A percentile compares a stretch with the other conserved stretches of the same genome.
Evolutionary conservation across 1,284 basidiomycete genomes (phyloP).

Genomic region (Cryptococcus sp.): DNA sequence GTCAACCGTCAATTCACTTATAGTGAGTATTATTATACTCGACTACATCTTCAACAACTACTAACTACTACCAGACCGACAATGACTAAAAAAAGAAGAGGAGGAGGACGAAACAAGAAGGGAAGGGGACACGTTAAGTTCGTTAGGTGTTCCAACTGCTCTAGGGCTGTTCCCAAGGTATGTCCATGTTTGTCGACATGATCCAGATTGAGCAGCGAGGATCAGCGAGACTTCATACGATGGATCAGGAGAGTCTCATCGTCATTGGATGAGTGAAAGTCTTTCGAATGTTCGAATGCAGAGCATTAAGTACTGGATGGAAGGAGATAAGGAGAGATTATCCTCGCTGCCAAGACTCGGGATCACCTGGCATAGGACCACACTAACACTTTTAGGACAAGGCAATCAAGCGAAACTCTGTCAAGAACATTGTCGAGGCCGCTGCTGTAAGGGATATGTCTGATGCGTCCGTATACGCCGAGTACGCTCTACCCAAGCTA

Average conservation of each 20-base stretch:
- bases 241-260: too few relatives aligned
- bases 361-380: neutral
- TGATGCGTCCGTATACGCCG: conserved; percentile 92
- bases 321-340: too few relatives aligned
- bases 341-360: neutral
- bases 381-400: conserved; percentile 64
- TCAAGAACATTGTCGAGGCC: conserved; percentile 99
- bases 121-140: conserved; percentile 93
- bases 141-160: conserved; percentile 95
- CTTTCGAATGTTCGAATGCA: too few relatives aligned
- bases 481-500: conserved; percentile 95
- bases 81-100: conserved; percentile 98
- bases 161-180: conserved; percentile 72
- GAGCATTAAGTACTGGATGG: too few relatives aligned
- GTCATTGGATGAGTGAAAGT: too few relatives aligned
- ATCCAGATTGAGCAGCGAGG: too few relatives aligned
- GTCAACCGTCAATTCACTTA: too few relatives aligned
- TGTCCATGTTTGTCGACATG: too few relatives aligned
- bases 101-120: conserved; percentile 96
- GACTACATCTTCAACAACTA: too few relatives aligned
- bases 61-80: conserved; percentile 11
- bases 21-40: too few relatives aligned
- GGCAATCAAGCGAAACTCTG: conserved; percentile 99
- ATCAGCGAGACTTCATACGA: too few relatives aligned
- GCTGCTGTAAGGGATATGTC: conserved; percentile 96